A percentile compares a stretch with the other conserved stretches of the same genome.
These are phyloP conservation scores for Eimeria necatrix DNA, from an alignment of 169 alveolate genomes.

Conservation along the genomic window DNA sequence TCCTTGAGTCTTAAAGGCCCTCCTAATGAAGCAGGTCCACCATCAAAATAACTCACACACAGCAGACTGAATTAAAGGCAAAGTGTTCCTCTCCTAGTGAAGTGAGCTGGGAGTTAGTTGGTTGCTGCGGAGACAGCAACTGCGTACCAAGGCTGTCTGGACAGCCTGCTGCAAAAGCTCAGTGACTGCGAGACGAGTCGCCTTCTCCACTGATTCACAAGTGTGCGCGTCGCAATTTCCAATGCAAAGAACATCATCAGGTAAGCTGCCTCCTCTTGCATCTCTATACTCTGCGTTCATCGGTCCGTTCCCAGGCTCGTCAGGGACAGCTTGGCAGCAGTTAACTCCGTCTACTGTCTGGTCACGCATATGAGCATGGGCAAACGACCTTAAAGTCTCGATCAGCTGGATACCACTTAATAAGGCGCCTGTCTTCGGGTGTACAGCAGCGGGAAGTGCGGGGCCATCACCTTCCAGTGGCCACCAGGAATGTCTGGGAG, in stretches of 20 bases:
- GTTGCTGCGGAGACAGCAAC: too few relatives aligned
- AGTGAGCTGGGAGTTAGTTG: too few relatives aligned
- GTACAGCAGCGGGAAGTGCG: constrained; percentile 49
- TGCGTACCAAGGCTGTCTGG: constrained; percentile 51
- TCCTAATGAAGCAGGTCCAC: too few relatives aligned
- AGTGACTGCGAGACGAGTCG: not conserved
- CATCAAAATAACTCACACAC: too few relatives aligned
- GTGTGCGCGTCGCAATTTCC: not conserved
- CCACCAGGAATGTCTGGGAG: constrained; percentile 3
- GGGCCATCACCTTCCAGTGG: not conserved
- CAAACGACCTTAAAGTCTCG: constrained; percentile 35
- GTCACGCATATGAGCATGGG: not conserved
- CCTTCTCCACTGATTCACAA: constrained; percentile 4
- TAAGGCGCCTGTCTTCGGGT: constrained; percentile 32
- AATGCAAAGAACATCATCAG: not conserved
- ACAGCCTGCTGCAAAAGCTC: constrained; percentile 72
- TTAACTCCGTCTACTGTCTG: not conserved
- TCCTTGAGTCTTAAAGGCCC: too few relatives aligned
- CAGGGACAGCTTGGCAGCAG: not conserved
- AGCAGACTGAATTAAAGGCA: too few relatives aligned
- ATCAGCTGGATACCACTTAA: constrained; percentile 27
- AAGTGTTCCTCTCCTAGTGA: too few relatives aligned
- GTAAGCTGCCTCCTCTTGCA: not conserved
- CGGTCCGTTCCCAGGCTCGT: not conserved
- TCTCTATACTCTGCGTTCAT: not conserved